Evolutionary conservation across 352 stramenopile species (phyloP).

Genomic region (Pythium vanterpoolii): DNA sequence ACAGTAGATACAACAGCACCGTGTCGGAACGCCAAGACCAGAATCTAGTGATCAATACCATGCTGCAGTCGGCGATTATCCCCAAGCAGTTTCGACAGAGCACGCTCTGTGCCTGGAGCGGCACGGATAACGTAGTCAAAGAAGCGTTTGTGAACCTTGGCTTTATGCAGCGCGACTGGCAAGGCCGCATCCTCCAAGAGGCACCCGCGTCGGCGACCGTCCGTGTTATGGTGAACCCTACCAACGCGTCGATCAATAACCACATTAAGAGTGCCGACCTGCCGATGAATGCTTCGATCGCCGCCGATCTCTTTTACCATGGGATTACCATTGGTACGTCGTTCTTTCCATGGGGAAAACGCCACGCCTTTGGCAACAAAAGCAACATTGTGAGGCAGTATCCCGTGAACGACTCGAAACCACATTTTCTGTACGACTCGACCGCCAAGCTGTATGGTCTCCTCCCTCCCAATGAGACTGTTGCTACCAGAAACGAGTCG

Average conservation of each 20-base stretch:
- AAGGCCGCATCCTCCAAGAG: slow-evolving; percentile 1
- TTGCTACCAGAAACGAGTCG: background rate
- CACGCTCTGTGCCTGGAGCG: background rate
- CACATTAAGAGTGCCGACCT: background rate
- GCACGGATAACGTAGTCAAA: slow-evolving; percentile 1
- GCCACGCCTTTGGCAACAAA: background rate
- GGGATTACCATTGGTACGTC: background rate
- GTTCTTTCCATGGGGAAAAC: background rate
- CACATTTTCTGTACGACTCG: background rate
- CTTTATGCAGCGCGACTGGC: slow-evolving; percentile 14
- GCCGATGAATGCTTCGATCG: slow-evolving; percentile 18
- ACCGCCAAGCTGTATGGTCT: background rate
- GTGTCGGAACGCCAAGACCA: too few species aligned
- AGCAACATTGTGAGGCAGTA: background rate
- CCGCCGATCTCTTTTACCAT: slow-evolving; percentile 8
- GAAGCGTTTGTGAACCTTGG: slow-evolving; percentile 1
- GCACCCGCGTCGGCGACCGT: background rate
- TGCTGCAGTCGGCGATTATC: background rate
- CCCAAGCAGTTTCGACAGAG: slow-evolving; percentile 1
- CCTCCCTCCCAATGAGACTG: background rate
- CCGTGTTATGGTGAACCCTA: slow-evolving; percentile 10
- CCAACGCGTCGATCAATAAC: background rate
- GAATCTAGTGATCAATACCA: slow-evolving; percentile 6
- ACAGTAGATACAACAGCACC: background rate
- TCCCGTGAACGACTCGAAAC: background rate